Conservation (phyloP, 805 yeast genomes). For the Pichia thaimueangensis region DNA sequence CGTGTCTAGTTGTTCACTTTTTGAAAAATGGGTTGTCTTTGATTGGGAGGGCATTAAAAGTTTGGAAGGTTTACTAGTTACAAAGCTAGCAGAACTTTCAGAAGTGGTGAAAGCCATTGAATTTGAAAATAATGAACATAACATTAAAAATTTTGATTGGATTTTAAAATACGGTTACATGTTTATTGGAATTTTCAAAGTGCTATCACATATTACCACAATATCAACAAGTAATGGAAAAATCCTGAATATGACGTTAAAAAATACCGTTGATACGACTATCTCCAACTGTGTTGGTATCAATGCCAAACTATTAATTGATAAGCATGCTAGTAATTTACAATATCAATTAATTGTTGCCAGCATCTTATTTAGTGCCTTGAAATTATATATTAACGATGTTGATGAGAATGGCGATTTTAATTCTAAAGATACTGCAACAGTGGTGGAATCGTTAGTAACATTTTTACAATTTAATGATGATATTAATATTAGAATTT, state of each 20-base stretch:
- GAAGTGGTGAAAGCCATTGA: neutral
- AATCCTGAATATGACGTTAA: neutral
- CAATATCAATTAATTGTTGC: slow-evolving; percentile 2
- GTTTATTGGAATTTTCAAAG: neutral
- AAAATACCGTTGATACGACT: neutral
- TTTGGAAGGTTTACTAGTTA: slow-evolving; percentile 1
- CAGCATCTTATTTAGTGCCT: neutral
- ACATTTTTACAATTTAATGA: slow-evolving; percentile 2
- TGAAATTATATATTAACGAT: slow-evolving; percentile 2
- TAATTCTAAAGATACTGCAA: neutral
- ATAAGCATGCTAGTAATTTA: neutral
- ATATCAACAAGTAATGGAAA: neutral
- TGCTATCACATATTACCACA: neutral
- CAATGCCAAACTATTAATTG: neutral
- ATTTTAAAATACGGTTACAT: slow-evolving; percentile 1
- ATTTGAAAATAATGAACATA: neutral
- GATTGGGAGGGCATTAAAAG: slow-evolving; percentile 5
- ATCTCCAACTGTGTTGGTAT: neutral
- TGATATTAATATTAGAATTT: neutral
- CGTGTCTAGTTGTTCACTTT: neutral
- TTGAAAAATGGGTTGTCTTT: slow-evolving; percentile 4
- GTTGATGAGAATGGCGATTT: neutral
- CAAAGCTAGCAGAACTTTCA: slow-evolving; percentile 3
- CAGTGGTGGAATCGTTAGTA: neutral
- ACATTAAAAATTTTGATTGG: slow-evolving; percentile 3